A percentile compares a stretch with the other conserved stretches of the same genome.
phyloP scores from a whole-genome alignment of 1,139 yeast genomes.

The Yamadazyma atlantica region DNA sequence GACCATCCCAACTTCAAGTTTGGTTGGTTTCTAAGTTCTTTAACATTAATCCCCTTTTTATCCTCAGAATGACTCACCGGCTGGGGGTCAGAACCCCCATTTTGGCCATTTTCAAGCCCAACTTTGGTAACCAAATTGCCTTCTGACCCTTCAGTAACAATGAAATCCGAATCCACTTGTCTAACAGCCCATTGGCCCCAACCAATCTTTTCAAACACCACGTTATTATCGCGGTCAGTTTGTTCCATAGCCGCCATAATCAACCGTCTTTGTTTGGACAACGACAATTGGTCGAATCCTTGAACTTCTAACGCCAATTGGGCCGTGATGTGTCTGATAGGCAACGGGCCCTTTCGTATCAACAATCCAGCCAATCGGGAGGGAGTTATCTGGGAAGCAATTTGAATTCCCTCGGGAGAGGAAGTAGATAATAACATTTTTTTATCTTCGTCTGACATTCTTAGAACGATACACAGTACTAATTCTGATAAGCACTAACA shows the following conservation, averaged over 20 bases:
- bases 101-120: too few relatives aligned
- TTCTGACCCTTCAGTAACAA: slow-evolving; percentile 47
- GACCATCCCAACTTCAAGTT: slow-evolving; percentile 47
- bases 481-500: too few relatives aligned
- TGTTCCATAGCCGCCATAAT: slow-evolving; percentile 86
- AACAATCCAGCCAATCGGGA: slow-evolving; percentile 70
- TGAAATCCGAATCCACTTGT: slow-evolving; percentile 49
- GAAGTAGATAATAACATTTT: slow-evolving; percentile 62
- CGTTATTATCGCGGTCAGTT: slow-evolving; percentile 54
- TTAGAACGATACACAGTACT: too few relatives aligned
- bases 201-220: slow-evolving; percentile 87
- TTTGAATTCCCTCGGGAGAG: slow-evolving; percentile 85
- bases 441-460: too few relatives aligned
- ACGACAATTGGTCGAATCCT: slow-evolving; percentile 74
- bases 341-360: slow-evolving; percentile 78
- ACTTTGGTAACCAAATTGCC: slow-evolving; percentile 5
- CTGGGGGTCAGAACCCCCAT: too few relatives aligned
- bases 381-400: slow-evolving; percentile 85
- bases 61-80: too few relatives aligned
- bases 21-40: slow-evolving; percentile 39
- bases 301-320: slow-evolving; percentile 75
- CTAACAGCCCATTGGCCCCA: slow-evolving; percentile 98
- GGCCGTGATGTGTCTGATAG: slow-evolving; percentile 85
- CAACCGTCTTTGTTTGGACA: slow-evolving; percentile 85
- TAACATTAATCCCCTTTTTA: slow-evolving; percentile 27